Base-by-base conservation (phyloP, 78 protist genomes). In the Protostelium mycophagum region DNA sequence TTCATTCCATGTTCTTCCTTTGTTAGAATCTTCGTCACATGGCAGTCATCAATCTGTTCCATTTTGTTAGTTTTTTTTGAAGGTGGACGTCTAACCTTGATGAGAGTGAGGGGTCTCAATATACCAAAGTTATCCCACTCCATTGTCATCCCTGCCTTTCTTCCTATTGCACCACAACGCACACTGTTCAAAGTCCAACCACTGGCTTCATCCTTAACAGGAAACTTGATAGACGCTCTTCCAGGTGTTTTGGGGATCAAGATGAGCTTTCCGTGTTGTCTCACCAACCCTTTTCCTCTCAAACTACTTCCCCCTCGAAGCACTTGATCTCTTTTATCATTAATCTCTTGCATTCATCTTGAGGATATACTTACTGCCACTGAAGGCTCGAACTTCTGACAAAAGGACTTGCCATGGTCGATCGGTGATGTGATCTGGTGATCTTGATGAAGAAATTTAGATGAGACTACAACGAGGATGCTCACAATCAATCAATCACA, bases 151-250 rank as follows among this genome's bases (percentile, higher is more conserved):
- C 94, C 94, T 34, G 89, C 1, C 88, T 91, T 91, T 73, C 88
- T 86, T 28, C 94, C 94, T 85, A 91, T 88, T 34, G 94, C 94
- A 88, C 94, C 94, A 0, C 88, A 88, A 37, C 94, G 83, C 36
- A 86, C 90, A 34, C 89, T 39, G 28, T 34, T 25, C 31, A 38
- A 37, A 31, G 87, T 91, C 94, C 94, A 91, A 34, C 94, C 94
- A 34, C 35, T 85, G 83, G 9, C 34, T 39, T 34, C 28, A 63
- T 91, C 94, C n/a, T 86, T 38, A 23, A 51, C 16, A 25, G 73
- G 73, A 51, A 51, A 51, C 16, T 5, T 5, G 16, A 51, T 5
- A 51, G 73, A 51, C 31, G 73, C 73, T 16, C 16, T 51, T 5
- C 73, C 73, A 51, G 73, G 73, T 16, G 73, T 51, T 16, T 51